Evolutionary conservation across 306 rosid species (phyloP).

Genomic region (Vigna nakashimae): DNA sequence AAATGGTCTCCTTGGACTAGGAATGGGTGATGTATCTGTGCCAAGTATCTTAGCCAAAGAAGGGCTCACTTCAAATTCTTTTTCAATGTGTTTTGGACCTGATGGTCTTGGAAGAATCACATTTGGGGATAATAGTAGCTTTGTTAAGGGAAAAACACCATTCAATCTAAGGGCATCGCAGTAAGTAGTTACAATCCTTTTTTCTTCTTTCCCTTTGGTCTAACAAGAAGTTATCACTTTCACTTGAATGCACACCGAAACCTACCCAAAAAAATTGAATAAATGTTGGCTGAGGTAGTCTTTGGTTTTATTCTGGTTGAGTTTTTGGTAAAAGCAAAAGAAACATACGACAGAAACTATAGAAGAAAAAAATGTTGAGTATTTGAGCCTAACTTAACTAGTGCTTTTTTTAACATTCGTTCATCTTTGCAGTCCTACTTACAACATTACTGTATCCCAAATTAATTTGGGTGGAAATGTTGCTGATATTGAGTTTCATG

Average conservation of each 20-base stretch:
- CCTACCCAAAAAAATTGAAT: neutral
- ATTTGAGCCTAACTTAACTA: constrained; percentile 1
- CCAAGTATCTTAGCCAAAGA: constrained; percentile 80
- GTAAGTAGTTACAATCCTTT: constrained; percentile 56
- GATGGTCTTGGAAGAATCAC: constrained; percentile 75
- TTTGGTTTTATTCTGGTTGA: constrained; percentile 6
- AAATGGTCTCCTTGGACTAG: constrained; percentile 88
- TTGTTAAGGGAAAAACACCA: constrained; percentile 74
- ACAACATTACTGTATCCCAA: constrained; percentile 76
- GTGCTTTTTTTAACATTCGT: constrained; percentile 39
- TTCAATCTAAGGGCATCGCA: constrained; percentile 49
- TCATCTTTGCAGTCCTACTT: constrained; percentile 65
- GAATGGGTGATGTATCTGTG: constrained; percentile 68
- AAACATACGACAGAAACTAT: neutral
- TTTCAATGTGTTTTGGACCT: constrained; percentile 89
- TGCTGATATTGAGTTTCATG: constrained; percentile 59
- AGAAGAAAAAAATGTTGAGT: constrained; percentile 7
- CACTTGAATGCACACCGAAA: constrained; percentile 21
- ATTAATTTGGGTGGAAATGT: constrained; percentile 55
- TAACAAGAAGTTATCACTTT: no score
- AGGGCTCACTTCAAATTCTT: constrained; percentile 71
- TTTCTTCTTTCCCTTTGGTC: constrained; percentile 27
- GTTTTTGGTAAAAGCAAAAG: constrained; percentile 1
- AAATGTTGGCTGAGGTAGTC: neutral
- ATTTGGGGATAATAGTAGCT: constrained; percentile 80